Base-by-base conservation (phyloP, 306 rosid genomes). In the Cicer chorassanicum region DNA sequence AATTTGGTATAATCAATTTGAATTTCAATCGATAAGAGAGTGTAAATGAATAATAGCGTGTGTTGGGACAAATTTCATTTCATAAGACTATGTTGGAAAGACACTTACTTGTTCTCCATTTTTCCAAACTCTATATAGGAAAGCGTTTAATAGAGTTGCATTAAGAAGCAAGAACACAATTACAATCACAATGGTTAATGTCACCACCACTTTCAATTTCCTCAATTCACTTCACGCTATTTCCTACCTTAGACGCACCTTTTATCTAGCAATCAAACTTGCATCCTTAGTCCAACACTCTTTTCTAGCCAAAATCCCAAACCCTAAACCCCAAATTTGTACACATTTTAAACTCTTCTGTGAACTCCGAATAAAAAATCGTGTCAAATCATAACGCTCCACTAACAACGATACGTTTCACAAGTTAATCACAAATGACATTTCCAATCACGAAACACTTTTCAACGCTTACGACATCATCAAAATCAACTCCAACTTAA, bases 371-470 rank as follows among this genome's bases (percentile, higher is more conserved):
- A 82, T 91, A 8, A 91, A 91, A 83, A 89, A 84, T 87, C 82
- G 88, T 71, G 97, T 89, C 70, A 93, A 93, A 80, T 89, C 87
- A 62, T 90, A 83, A 10, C 84, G 75, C 68, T 61, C 64, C 72
- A 54, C 80, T 12, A 1, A 38, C 62, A 19, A 53, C 66, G 96
- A 96, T 42, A 93, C 88, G 81, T 93, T 93, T 14, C 82, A 42
- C 44, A 66, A 86, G 78, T 78, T 93, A 18, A 72, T 91, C 86
- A 78, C 14, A 67, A 88, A 81, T 45, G 98, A 91, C 9, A 82
- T 93, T 84, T 88, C 92, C 80, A 72, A 80, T 56, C 85, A 86
- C 6, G 85, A 80, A 56, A 93, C 98, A 41, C 97, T 93, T 74
- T 82, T 36, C 46, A 92, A 88, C 68, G 96, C 93, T 67, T 91